Evolutionary conservation across 352 stramenopile genomes (phyloP).

Genomic region (Pythium dissimile): DNA sequence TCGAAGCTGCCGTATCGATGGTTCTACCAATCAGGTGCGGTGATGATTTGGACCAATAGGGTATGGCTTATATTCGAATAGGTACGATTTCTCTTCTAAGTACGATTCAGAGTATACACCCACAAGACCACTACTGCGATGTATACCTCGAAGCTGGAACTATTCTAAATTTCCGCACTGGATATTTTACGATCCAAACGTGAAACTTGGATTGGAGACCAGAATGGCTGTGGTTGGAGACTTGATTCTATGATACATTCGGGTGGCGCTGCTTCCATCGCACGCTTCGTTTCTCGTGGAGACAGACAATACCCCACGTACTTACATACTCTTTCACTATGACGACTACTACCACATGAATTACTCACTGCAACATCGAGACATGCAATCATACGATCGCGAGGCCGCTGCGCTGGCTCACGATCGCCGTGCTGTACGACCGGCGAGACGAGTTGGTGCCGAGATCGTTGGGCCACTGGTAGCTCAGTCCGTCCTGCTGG

Average conservation of each 20-base stretch:
- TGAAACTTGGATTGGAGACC: too few relatives aligned
- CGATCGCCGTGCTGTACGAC: conserved; percentile 7
- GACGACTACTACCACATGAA: too few relatives aligned
- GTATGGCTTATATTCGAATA: not conserved
- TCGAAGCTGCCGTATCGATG: not conserved
- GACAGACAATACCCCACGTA: too few relatives aligned
- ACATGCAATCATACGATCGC: conserved; percentile 8
- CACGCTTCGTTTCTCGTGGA: not conserved
- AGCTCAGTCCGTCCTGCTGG: conserved; percentile 5
- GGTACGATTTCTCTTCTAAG: conserved; percentile 10
- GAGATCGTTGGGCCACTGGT: conserved; percentile 9
- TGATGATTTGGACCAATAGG: conserved; percentile 8
- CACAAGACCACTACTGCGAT: too few relatives aligned
- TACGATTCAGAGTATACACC: conserved; percentile 5
- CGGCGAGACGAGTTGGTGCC: conserved; percentile 12
- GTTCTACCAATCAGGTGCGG: conserved; percentile 11
- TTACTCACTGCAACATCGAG: too few relatives aligned
- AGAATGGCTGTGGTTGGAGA: too few relatives aligned
- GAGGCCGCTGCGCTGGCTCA: conserved; percentile 12
- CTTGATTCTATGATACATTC: too few relatives aligned
- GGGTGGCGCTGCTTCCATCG: conserved; percentile 6
- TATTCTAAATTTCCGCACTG: too few relatives aligned
- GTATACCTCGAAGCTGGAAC: too few relatives aligned
- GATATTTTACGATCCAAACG: too few relatives aligned
- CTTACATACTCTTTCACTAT: too few relatives aligned